Evolutionary conservation across 140 eudicot genomes (phyloP), one percentile per base, ranked within the genome.

Genomic region (Oenanthe javanica): DNA sequence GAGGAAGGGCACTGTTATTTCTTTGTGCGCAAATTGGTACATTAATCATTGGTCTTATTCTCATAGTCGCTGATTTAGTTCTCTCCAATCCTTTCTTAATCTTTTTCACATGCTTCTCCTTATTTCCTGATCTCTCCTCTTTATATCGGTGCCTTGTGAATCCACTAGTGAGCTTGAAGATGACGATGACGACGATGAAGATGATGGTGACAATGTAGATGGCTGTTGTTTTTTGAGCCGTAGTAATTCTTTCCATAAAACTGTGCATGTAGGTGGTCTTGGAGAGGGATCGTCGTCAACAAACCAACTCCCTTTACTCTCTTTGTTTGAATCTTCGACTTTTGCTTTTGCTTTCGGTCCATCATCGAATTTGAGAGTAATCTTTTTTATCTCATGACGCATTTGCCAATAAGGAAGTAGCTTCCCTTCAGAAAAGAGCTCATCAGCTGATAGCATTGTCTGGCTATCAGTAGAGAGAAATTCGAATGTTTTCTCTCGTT

Each of bases 201-300:
- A 82, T 10, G 97, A 89, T 0, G 92, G 85, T 8, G 94, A 91
- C 19, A 89, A 75, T 0, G 96, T 81, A 14, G 96, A 88, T 1
- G 91, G 86, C 2, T 91, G 81, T 72, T 81, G 91, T 57, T 93
- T 93, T 85, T 84, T 93, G 82, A 93, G 80, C 84, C 95, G 73
- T 7, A 91, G 67, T 75, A 93, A 72, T 78, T 93, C 98, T 52
- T 91, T 93, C 98, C 98, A 93, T 76, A 93, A 79, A 82, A 93
- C 98, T n/a, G 96, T 91, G 80, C 98, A 91, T 42, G 83, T 93
- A 3, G 97, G 98, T 4, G 97, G 98, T 77, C 98, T 83, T 9
- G 98, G 98, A 6, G 98, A 93, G 4, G 98, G 98, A 79, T 93
- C 98, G 63, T 93, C 97, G 15, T 93, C 98, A 38, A 93, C 84